A percentile compares a stretch with the other conserved stretches of the same genome.
Evolutionary conservation across 2,329 filamentous ascomycete genomes (phyloP).

Genomic region (Colletotrichum sp.): DNA sequence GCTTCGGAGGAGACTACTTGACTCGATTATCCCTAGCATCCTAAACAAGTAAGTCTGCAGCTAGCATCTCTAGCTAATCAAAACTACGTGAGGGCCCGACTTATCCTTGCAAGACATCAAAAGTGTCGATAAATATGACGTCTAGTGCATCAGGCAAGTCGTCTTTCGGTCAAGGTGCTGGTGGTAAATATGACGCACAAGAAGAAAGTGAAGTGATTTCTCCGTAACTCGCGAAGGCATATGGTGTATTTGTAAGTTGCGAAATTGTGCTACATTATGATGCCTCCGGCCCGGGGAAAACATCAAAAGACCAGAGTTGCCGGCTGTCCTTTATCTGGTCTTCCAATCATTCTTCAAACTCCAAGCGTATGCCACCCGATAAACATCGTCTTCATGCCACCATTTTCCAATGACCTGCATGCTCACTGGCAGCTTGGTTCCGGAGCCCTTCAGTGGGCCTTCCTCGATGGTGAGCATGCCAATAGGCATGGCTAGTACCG

Average conservation of each 20-base stretch:
- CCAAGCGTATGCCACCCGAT: slow-evolving; percentile 1
- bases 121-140: background rate
- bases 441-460: background rate
- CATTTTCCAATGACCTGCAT: slow-evolving; percentile 34
- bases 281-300: background rate
- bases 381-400: slow-evolving; percentile 29
- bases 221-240: background rate
- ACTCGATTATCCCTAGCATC: background rate
- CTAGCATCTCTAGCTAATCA: background rate
- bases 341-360: background rate
- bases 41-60: background rate
- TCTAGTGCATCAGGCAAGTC: background rate
- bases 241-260: background rate
- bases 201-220: background rate
- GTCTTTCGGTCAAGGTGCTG: background rate
- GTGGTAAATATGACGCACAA: background rate
- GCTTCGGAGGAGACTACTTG: background rate
- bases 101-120: background rate
- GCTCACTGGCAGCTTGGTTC: slow-evolving; percentile 27
- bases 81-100: background rate
- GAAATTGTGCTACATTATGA: background rate
- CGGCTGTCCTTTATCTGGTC: background rate
- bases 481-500: slow-evolving; percentile 35
- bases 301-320: rapidly evolving
- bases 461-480: slow-evolving; percentile 6